Evolutionary conservation across 805 yeast species (phyloP), one percentile per base, ranked within the genome.

Genomic region (Candida peoriensis): DNA sequence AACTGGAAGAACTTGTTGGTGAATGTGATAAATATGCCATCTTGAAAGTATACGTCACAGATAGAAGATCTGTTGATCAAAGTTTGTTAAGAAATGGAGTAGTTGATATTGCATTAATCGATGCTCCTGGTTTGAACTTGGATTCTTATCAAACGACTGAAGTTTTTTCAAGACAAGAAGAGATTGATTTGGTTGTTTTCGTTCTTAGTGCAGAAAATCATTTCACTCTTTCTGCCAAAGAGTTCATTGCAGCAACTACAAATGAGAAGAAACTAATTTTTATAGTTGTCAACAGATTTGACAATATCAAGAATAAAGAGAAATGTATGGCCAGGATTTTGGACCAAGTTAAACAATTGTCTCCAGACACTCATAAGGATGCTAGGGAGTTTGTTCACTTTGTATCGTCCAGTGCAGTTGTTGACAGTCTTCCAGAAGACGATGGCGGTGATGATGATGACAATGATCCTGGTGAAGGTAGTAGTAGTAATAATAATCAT

Each of bases 201-300:
- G 97, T 94, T 3, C 96, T 93, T 3, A 85, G 82, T 57, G 95
- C 98, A 0, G 97, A 89, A 52, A 94, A 93, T 52, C 97, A 93
- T 54, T 83, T 93, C 55, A 93, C 99, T 0, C 65, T 88, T 38
- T 84, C 95, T 0, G 97, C 97, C 0, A 81, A 86, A 46, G 99
- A 93, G 52, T 94, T 93, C 53, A 86, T 93, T 34, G 70, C 90
- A 2, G 76, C 85, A 24, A 95, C 96, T 1, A 88, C 96, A 1
- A 78, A 80, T 34, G 99, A 93, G 50, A 90, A 88, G 61, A 79
- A 90, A 42, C 74, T 89, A 44, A 85, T 93, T 34, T 93, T 94
- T 55, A 88, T 93, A 56, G 97, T 93, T 16, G 94, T 90, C 26
- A 94, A 93, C 63, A 75, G 83, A 52, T 93, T 87, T 58, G 98